Base-by-base conservation (phyloP, 2,329 filamentous ascomycete genomes). In the Exophiala dermatitidis region DNA sequence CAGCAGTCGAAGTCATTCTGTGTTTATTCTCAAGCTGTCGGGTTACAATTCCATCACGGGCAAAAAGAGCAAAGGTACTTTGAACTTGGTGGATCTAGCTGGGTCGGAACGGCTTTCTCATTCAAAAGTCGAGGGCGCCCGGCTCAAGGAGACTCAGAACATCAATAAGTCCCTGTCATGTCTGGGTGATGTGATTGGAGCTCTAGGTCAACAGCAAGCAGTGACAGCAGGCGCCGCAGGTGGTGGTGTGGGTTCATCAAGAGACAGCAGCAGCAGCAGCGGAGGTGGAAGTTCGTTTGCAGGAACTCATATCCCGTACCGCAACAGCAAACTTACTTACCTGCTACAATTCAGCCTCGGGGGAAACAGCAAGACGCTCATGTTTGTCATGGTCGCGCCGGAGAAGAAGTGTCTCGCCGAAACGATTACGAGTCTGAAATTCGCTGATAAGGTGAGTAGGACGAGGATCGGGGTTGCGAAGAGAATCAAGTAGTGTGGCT, bases 381-480 rank as follows among this genome's bases (percentile, higher is more conserved):
- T 98, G 93, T 95, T 98, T 69, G 89, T 97, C 68, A 97, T 97
- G 90, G 87, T 95, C 52, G 93, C 86, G 63, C 93, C 93, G 33
- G 75, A 97, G 54, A 88, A 94, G 73, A 86, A 84, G 4, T 93
- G 97, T 73, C 75, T 96, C 60, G 86, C 85, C 65, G 93, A 98
- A 76, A 96, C 90, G 2, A 76, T 96, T 67, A 95, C 90, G 42
- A 96, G 90, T 76, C 77, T 98, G 70, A 86, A 93, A 65, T 98
- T 98, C 71, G 93, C 93, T 10, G 94, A 88, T 33, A 97, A 95
- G 79, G 90, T 90, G 10, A 51, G 51, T 4, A 56, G 56, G 47
- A 63, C 61, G 30, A 56, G 49, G 46, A 60, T 63, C 46, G 61
- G 61, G 9, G 60, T 62, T 19, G 61, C 61, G 12, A 63, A 47